These are phyloP conservation scores for Colletotrichum falcatum DNA, from an alignment of 2,329 filamentous ascomycete species.

Conservation along the genomic window DNA sequence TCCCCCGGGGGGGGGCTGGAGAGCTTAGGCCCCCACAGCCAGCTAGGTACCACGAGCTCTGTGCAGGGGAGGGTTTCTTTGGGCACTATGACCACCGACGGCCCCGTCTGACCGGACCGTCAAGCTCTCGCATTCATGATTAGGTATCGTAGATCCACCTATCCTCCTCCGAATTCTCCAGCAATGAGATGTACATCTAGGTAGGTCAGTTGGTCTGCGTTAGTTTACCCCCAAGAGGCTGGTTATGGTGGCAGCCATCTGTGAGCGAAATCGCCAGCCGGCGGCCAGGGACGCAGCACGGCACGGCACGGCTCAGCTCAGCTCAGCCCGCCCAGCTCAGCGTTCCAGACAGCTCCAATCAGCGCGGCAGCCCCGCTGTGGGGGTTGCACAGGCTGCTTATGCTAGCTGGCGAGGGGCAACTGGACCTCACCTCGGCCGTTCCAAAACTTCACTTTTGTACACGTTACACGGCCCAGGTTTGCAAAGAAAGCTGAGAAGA, in stretches of 20 bases:
- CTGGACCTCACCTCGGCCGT: constrained; percentile 14
- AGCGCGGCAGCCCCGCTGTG: constrained; percentile 34
- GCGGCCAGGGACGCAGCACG: constrained; percentile 3
- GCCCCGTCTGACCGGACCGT: too few relatives aligned
- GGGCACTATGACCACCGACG: constrained; percentile 24
- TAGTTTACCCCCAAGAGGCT: constrained; percentile 3
- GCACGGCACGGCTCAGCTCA: constrained; percentile 21
- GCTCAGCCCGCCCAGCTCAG: constrained; percentile 23
- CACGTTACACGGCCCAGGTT: not conserved
- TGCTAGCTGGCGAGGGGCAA: not conserved
- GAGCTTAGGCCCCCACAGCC: constrained; percentile 15
- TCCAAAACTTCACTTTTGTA: constrained; percentile 25
- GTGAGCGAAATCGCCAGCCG: constrained; percentile 8
- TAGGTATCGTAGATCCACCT: constrained; percentile 8
- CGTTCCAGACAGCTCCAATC: constrained; percentile 23
- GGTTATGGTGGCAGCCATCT: constrained; percentile 6
- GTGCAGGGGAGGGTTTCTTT: constrained; percentile 28
- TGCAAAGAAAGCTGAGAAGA: not conserved
- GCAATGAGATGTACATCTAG: constrained; percentile 6
- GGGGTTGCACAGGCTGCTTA: constrained; percentile 24
- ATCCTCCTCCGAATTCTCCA: not conserved
- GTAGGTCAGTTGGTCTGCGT: not conserved
- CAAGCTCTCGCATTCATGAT: not conserved
- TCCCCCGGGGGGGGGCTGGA: not conserved
- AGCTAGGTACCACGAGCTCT: not conserved